phyloP scores from a whole-genome alignment of 2,329 filamentous ascomycete genomes.

The Nemania sp. region DNA sequence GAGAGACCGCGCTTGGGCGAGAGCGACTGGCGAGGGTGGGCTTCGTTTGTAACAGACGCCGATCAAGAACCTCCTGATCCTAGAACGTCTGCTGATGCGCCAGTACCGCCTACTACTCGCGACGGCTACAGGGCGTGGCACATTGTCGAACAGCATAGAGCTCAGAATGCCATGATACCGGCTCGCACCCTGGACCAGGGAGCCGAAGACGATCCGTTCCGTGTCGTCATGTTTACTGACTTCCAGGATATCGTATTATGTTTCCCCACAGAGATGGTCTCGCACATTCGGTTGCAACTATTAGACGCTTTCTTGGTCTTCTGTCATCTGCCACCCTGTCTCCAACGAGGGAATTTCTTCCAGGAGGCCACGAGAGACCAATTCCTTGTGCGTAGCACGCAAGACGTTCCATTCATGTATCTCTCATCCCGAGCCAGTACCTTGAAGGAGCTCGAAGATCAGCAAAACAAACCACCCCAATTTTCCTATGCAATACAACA shows the following conservation, averaged over 20 bases:
- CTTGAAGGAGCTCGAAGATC: slow-evolving; percentile 18
- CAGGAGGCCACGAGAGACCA: slow-evolving; percentile 52
- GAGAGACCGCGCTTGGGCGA: slow-evolving; percentile 82
- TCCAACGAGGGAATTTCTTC: slow-evolving; percentile 32
- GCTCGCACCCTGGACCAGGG: slow-evolving; percentile 75
- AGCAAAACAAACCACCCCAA: slow-evolving; percentile 25
- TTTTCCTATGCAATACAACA: slow-evolving; percentile 32
- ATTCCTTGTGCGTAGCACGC: slow-evolving; percentile 49
- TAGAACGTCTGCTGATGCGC: slow-evolving; percentile 31
- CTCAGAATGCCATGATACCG: slow-evolving; percentile 58
- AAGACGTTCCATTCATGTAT: slow-evolving; percentile 29
- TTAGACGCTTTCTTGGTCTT: slow-evolving; percentile 74
- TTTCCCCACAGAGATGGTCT: slow-evolving; percentile 46
- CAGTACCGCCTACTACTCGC: slow-evolving; percentile 37
- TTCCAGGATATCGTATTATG: slow-evolving; percentile 64
- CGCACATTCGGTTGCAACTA: slow-evolving; percentile 49
- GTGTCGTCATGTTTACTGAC: slow-evolving; percentile 80
- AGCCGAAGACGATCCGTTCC: slow-evolving; percentile 78
- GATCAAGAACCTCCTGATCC: slow-evolving; percentile 48
- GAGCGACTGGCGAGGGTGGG: slow-evolving; percentile 70
- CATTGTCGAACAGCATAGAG: slow-evolving; percentile 55
- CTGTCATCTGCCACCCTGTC: slow-evolving; percentile 61
- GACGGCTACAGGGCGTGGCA: slow-evolving; percentile 58
- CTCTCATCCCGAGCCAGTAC: slow-evolving; percentile 4
- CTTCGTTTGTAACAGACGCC: slow-evolving; percentile 47